Evolutionary conservation across 257 asterid genomes (phyloP), one percentile per base, ranked within the genome.

Genomic region (Ilex asprella): DNA sequence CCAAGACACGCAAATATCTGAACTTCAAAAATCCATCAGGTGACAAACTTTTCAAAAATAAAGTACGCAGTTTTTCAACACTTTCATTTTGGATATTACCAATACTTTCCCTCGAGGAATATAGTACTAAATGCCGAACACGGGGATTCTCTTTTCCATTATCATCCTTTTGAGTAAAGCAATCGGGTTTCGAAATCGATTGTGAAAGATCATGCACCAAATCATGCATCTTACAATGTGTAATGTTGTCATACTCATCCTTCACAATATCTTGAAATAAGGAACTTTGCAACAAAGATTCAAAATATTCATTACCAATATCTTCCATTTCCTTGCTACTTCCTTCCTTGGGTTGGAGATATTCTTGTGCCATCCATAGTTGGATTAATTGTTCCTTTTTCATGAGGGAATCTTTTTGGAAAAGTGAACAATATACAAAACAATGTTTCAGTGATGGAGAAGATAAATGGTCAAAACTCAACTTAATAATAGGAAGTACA

Each of bases 311-410:
- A 12, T 16, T 44, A 2, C 79, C 84, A 1, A 8, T 35, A 30
- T 15, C 50, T 31, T 65, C 70, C 70, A 56, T 51, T 64, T 46
- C 55, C 57, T 31, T 31, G 12, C 58, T 53, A 53, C 16, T 29
- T 55, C 64, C 55, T 1, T 5, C 11, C 4, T 14, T 56, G 2
- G n/a, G 30, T 51, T 44, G 61, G 55, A 74, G 74, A 58, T 71
- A 71, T 6, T 81, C 84, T 63, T 71, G 71, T 0, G 78, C 78
- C 78, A 73, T 77, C 76, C 76, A 73, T 12, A 68, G 66, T 39
- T 65, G 29, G 35, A 79, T 59, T 30, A 75, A 10, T 2, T 9
- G 1, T 7, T 72, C 64, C 61, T 58, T 70, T 16, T 16, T 8
- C 0, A 72, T 52, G 12, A 0, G 1, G 2, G 8, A 7, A 16